These are phyloP conservation scores for Citrus medica DNA, from an alignment of 345 rosid species.

Conservation along the genomic window DNA sequence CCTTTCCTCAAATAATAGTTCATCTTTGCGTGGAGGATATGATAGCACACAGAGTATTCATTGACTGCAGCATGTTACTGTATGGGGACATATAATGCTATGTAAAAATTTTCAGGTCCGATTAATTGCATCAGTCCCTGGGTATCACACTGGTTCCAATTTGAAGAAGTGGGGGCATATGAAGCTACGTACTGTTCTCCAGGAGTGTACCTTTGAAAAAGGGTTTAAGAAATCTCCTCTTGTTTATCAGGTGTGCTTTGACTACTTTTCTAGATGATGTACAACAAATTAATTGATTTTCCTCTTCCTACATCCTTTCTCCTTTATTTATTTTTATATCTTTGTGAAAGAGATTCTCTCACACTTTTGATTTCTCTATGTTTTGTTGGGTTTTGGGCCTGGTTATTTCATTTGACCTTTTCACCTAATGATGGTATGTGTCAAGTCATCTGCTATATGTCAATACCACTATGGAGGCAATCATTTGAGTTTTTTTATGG, in stretches of 20 bases:
- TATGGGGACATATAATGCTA: not conserved
- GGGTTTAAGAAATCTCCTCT: slow-evolving; percentile 81
- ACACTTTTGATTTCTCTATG: not conserved
- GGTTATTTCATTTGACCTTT: not conserved
- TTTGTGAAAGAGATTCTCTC: not conserved
- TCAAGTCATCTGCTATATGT: not conserved
- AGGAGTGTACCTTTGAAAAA: slow-evolving; percentile 66
- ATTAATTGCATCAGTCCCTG: slow-evolving; percentile 88
- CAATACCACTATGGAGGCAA: not conserved
- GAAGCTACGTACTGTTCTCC: slow-evolving; percentile 70
- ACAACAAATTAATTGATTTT: not conserved
- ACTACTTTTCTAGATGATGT: not conserved
- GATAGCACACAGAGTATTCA: not conserved
- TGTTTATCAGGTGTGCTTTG: slow-evolving; percentile 72
- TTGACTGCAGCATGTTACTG: slow-evolving; percentile 4
- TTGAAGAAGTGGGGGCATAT: slow-evolving; percentile 92
- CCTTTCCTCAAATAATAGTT: not conserved
- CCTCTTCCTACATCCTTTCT: not conserved
- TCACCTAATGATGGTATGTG: not conserved
- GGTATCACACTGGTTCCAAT: slow-evolving; percentile 77
- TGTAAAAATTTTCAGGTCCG: slow-evolving; percentile 55
- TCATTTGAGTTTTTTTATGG: not conserved
- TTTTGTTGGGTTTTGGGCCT: not conserved
- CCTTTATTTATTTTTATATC: no score
- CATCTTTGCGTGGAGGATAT: not conserved